These are phyloP conservation scores for Cymbidium sinense DNA, from an alignment of 106 monocot genomes.

Conservation along the genomic window DNA sequence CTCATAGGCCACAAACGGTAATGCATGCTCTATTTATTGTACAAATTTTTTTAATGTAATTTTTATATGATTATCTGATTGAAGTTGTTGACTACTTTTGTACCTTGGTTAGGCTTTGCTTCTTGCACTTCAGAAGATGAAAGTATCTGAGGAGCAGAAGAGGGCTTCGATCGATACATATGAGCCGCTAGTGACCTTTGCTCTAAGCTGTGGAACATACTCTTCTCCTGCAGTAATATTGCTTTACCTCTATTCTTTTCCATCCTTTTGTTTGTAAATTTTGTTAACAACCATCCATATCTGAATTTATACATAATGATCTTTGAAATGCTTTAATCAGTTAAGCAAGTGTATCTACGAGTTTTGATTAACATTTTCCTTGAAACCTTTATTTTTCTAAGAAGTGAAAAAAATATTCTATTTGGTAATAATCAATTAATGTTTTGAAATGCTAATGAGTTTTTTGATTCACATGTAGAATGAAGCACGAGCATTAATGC, in stretches of 20 bases:
- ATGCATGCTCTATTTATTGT: neutral
- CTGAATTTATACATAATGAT: neutral
- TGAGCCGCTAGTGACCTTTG: constrained; percentile 69
- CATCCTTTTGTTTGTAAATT: neutral
- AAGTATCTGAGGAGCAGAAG: constrained; percentile 66
- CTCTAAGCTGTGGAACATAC: constrained; percentile 75
- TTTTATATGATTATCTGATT: neutral
- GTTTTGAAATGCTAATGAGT: too few species aligned
- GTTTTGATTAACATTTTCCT: too few species aligned
- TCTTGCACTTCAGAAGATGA: constrained; percentile 78
- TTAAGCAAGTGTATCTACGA: too few species aligned
- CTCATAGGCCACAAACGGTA: constrained; percentile 77
- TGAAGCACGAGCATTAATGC: too few species aligned
- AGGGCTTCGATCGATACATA: constrained; percentile 39
- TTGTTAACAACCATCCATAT: neutral
- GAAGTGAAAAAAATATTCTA: too few species aligned
- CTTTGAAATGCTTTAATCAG: too few species aligned
- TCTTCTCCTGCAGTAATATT: constrained; percentile 83
- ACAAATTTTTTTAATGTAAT: neutral
- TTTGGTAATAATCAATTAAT: too few species aligned
- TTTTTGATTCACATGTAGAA: too few species aligned
- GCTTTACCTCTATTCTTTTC: neutral
- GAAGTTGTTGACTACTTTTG: neutral
- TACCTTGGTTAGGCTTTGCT: constrained; percentile 40
- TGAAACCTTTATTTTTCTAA: too few species aligned